These are phyloP conservation scores for Puya raimondii DNA, from an alignment of 176 grass and related monocot species.

Conservation along the genomic window DNA sequence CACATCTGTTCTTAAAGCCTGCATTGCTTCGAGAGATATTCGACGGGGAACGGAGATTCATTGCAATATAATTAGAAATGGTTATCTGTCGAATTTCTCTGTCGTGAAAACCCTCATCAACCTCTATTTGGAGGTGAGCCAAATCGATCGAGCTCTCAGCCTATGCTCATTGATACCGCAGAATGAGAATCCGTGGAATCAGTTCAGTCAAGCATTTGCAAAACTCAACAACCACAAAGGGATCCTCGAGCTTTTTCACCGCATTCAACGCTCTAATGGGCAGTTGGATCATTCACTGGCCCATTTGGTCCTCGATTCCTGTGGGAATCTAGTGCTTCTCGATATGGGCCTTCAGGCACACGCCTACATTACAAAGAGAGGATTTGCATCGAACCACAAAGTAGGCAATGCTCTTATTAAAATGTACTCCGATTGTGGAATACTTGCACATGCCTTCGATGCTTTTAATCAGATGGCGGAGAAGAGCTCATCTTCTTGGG, in stretches of 20 bases:
- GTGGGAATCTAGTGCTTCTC: constrained; percentile 22
- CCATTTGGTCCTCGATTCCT: constrained; percentile 33
- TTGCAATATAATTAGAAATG: constrained; percentile 40
- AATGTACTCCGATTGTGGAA: constrained; percentile 57
- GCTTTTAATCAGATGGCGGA: constrained; percentile 37
- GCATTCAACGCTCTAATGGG: constrained; percentile 27
- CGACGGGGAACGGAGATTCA: constrained; percentile 39
- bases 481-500: constrained; percentile 52
- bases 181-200: constrained; percentile 30
- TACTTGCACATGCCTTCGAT: constrained; percentile 35
- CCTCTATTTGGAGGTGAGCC: constrained; percentile 24
- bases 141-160: constrained; percentile 17
- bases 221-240: constrained; percentile 25
- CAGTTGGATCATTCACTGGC: constrained; percentile 26
- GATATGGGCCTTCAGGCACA: constrained; percentile 44
- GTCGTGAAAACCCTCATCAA: constrained; percentile 37
- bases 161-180: constrained; percentile 33
- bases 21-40: constrained; percentile 35
- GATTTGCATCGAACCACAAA: constrained; percentile 26
- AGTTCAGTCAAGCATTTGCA: constrained; percentile 30
- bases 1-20: constrained; percentile 40
- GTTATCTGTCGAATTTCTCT: constrained; percentile 34
- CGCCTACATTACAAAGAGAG: constrained; percentile 42
- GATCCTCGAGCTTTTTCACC: constrained; percentile 34
- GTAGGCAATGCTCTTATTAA: constrained; percentile 39